Conservation (phyloP, 306 rosid species). For the Vicia villosa region DNA sequence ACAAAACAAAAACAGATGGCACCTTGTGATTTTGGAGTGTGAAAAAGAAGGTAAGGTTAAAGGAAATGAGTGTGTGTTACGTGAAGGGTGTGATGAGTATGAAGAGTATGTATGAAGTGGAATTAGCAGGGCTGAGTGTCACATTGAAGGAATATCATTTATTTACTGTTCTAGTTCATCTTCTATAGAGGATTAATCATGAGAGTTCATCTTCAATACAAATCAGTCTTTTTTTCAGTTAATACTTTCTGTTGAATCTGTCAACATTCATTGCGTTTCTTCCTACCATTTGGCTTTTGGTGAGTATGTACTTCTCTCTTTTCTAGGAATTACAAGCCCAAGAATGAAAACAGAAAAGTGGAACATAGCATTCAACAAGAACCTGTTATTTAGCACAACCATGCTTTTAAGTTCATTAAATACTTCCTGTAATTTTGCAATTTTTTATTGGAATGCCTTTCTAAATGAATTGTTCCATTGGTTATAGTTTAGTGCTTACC, state of each 20-base stretch:
- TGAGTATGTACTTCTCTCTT: background rate
- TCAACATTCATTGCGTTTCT: background rate
- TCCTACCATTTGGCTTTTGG: background rate
- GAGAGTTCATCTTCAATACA: background rate
- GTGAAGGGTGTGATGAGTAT: too few species aligned
- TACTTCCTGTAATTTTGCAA: background rate
- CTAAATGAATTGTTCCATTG: background rate
- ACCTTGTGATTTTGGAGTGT: too few species aligned
- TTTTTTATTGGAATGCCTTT: background rate
- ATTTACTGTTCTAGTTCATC: background rate
- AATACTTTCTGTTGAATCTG: background rate
- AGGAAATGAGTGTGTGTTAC: too few species aligned
- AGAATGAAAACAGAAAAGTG: background rate
- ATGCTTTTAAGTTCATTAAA: constrained; percentile 5
- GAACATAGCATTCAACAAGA: background rate
- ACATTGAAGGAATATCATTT: background rate
- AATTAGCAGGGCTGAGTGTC: too few species aligned
- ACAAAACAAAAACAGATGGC: too few species aligned
- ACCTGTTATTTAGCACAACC: background rate
- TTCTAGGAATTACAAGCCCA: background rate
- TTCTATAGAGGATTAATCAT: background rate
- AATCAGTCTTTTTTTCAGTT: background rate
- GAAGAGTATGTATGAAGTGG: too few species aligned
- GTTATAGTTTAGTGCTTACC: background rate
- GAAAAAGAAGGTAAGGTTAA: too few species aligned